Base-by-base conservation (phyloP, 163 green algal genomes). In the Scenedesmus sp. region DNA sequence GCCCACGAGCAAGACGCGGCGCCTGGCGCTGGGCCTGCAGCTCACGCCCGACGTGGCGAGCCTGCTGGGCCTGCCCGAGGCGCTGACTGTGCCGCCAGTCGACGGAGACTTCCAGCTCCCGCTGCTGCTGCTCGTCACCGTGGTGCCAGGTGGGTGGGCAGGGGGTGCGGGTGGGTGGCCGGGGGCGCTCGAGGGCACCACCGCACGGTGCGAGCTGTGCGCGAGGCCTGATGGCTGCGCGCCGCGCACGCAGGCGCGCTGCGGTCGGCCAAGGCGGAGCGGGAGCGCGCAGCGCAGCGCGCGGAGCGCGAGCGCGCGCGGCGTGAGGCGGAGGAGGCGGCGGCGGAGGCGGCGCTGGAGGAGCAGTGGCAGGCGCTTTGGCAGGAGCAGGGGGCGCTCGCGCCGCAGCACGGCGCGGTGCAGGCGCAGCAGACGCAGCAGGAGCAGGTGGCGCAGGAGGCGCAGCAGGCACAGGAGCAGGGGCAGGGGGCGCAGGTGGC, bases 121-220 rank as follows among this genome's bases (percentile, higher is more conserved):
- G 26, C 34, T 77, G 69, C 69, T 76, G 51, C 50, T 76, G 67
- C 50, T 76, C 33, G 67, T 76, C 15, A 57, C 24, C 4, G 66
- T 63, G 48, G 36, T 26, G 44, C 50, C 33, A 63, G 63, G 63
- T 57, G 39, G n/a, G 60, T 17, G 9, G 20, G 28, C 22, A 42
- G n/a, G n/a, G n/a, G n/a, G n/a, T n/a, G n/a, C n/a, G n/a, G n/a
- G n/a, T n/a, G n/a, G n/a, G n/a, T n/a, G n/a, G n/a, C n/a, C n/a
- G n/a, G n/a, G n/a, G n/a, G n/a, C n/a, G n/a, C n/a, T n/a, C n/a
- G n/a, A n/a, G n/a, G n/a, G n/a, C n/a, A n/a, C n/a, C n/a, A n/a
- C n/a, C n/a, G n/a, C n/a, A n/a, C n/a, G n/a, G n/a, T n/a, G n/a
- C n/a, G n/a, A n/a, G n/a, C n/a, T n/a, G n/a, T n/a, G n/a, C n/a